Conservation (phyloP, 208 protist species). For the Porcisia deanei region DNA sequence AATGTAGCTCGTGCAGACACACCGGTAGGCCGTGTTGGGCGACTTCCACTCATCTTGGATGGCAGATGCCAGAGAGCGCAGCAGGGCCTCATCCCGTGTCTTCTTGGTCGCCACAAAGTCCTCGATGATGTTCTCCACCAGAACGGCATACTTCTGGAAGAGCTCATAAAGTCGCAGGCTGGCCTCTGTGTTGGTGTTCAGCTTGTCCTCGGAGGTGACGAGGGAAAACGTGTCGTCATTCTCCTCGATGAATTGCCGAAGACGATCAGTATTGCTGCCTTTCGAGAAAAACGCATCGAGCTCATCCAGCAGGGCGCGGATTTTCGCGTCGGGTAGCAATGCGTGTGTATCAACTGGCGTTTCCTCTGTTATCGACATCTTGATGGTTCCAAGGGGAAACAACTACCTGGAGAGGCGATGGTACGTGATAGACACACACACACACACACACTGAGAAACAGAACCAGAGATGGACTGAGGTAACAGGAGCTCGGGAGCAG, state of each 20-base stretch:
- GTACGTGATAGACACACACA: neutral
- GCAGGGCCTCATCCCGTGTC: constrained; percentile 2
- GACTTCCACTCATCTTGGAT: constrained; percentile 54
- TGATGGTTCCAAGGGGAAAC: neutral
- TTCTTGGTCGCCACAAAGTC: constrained; percentile 44
- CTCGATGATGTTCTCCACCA: constrained; percentile 59
- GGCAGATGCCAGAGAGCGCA: constrained; percentile 42
- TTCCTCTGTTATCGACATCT: neutral
- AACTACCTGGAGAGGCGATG: neutral
- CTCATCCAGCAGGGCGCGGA: constrained; percentile 35
- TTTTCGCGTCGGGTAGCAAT: neutral
- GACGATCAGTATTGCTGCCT: constrained; percentile 58
- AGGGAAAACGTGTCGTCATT: constrained; percentile 38
- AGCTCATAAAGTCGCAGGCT: constrained; percentile 58
- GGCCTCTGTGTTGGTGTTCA: constrained; percentile 41
- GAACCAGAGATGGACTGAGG: too few species aligned
- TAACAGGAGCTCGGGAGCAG: neutral
- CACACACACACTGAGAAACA: neutral
- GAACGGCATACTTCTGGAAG: constrained; percentile 51
- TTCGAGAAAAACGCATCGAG: constrained; percentile 72
- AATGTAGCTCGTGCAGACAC: constrained; percentile 74
- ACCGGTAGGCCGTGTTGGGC: constrained; percentile 35
- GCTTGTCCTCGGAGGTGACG: constrained; percentile 16
- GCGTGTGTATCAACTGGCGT: neutral
- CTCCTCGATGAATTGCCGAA: constrained; percentile 61